Base-by-base conservation (phyloP, 768 basidiomycete species). In the Termitomyces sp. region DNA sequence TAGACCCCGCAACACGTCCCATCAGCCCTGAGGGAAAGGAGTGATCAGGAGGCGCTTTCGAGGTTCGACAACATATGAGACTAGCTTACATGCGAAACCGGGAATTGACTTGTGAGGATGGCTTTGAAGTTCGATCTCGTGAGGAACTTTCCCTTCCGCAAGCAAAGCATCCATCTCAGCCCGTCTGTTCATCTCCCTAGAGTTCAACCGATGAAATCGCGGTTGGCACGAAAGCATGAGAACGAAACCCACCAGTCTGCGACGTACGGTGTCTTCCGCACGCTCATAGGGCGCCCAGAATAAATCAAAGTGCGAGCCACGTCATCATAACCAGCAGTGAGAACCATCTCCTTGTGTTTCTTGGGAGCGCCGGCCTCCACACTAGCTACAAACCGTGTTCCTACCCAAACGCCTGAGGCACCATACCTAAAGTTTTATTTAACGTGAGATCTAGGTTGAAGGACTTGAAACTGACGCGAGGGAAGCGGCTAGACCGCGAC, bases 371-470 rank as follows among this genome's bases (percentile, higher is more conserved):
- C 88, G 0, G 92, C 90, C 69, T 93, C 90, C 37, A 79, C 83
- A 64, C 86, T 86, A 12, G 91, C 90, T 42, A 93, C 90, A 67
- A 94, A 94, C 39, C 91, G 85, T 5, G 91, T 94, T 40, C 89
- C 89, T 37, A 92, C 90, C 93, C 93, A 95, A 3, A 94, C 88
- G 44, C 87, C 93, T 3, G 87, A 78, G 5, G 92, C 93, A 47
- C 93, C 93, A 62, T 88, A 91, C 53, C 88, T 89, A 47, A 53
- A 26, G 30, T 12, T 32, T 49, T 56, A 22, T 32, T 49, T 56
- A 22, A 30, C 40, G 32, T 52, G 30, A 49, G 5, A 51, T 40
- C 22, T n/a, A 30, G 40, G 40, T 16, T 32, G 44, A n/a, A 52
- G 24, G 24, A 14, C 22, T 42, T 20, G 13, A 27, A 22, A 64